A percentile compares a stretch with the other conserved stretches of the same genome.
Conservation (phyloP, 2,329 filamentous ascomycete species). For the Colletotrichum agaves region DNA sequence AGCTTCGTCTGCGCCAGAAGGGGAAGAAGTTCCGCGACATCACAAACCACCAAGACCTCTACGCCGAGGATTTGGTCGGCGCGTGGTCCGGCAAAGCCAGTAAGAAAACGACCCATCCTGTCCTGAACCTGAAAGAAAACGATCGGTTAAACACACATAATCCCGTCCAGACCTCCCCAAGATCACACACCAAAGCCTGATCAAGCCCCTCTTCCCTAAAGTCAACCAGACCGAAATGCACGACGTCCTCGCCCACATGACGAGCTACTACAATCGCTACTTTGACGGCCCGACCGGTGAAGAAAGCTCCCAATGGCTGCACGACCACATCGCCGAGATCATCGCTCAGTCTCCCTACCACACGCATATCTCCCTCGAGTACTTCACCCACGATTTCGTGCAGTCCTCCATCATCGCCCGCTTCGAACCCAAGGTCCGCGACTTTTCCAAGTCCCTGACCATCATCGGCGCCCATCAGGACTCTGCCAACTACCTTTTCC, state of each 20-base stretch:
- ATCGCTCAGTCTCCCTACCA: constrained; percentile 48
- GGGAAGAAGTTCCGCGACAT: constrained; percentile 80
- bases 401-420: constrained; percentile 79
- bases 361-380: constrained; percentile 52
- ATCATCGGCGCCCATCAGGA: constrained; percentile 80
- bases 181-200: constrained; percentile 60
- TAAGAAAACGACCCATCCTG: constrained; percentile 27
- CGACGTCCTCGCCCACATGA: constrained; percentile 70
- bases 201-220: constrained; percentile 66
- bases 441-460: constrained; percentile 46
- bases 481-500: constrained; percentile 78
- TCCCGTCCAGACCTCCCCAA: constrained; percentile 46
- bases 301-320: constrained; percentile 48
- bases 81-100: constrained; percentile 45
- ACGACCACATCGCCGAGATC: constrained; percentile 49
- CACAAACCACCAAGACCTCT: constrained; percentile 68
- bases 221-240: constrained; percentile 74
- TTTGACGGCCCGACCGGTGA: constrained; percentile 53
- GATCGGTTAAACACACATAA: neutral
- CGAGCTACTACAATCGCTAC: constrained; percentile 69
- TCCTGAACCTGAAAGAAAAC: too few relatives aligned
- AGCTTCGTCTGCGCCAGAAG: constrained; percentile 73
- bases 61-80: constrained; percentile 41
- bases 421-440: constrained; percentile 57
- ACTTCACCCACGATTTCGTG: constrained; percentile 74